phyloP scores from a whole-genome alignment of 2,329 filamentous ascomycete genomes.

The Claviceps lovelessii region DNA sequence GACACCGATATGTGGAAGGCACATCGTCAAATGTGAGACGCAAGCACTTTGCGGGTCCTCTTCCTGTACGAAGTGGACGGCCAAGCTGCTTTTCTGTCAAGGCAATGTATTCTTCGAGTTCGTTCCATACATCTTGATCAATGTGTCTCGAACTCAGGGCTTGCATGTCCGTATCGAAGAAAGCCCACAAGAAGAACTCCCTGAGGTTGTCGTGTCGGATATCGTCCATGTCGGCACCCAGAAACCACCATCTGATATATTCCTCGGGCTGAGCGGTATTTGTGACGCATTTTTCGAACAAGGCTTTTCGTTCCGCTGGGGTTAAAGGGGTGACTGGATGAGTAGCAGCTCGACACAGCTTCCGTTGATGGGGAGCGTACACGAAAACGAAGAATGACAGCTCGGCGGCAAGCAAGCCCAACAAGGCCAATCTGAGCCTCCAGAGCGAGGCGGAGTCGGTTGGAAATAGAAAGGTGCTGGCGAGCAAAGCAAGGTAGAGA shows the following conservation, averaged over 20 bases:
- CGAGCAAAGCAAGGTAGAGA: constrained; percentile 21
- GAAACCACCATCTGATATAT: constrained; percentile 52
- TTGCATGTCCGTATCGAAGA: constrained; percentile 36
- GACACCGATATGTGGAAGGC: constrained; percentile 43
- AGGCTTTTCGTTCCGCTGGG: constrained; percentile 31
- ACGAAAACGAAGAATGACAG: constrained; percentile 26
- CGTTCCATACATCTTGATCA: constrained; percentile 20
- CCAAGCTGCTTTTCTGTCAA: constrained; percentile 40
- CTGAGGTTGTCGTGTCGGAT: constrained; percentile 53
- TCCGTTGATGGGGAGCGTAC: constrained; percentile 27
- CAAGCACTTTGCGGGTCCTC: constrained; percentile 40
- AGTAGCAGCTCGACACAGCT: constrained; percentile 23
- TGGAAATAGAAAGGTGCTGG: constrained; percentile 9
- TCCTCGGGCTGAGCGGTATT: constrained; percentile 39
- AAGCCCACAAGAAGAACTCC: constrained; percentile 54
- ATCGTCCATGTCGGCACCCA: constrained; percentile 40
- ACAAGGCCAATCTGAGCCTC: constrained; percentile 9
- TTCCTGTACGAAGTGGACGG: constrained; percentile 35
- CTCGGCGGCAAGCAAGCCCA: constrained; percentile 25
- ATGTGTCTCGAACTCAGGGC: constrained; percentile 11
- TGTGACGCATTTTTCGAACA: constrained; percentile 43
- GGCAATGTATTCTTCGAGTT: constrained; percentile 33
- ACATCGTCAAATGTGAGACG: constrained; percentile 53
- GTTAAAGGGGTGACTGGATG: constrained; percentile 28
- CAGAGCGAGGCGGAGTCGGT: neutral